Evolutionary conservation across 495 filamentous ascomycete genomes (phyloP).

Genomic region (Lophium mytilinum): DNA sequence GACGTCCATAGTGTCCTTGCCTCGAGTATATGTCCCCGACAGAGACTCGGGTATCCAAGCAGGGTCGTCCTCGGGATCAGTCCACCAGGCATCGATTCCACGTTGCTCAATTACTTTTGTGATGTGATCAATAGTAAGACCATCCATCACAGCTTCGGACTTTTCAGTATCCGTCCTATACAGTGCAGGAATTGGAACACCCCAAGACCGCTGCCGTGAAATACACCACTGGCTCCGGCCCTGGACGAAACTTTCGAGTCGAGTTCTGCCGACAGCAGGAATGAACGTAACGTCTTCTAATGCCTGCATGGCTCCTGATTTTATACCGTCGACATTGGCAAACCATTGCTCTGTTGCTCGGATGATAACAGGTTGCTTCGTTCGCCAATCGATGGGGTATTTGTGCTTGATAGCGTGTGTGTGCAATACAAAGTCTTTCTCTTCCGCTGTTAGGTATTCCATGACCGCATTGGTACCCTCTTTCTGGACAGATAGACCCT

Average conservation of each 20-base stretch:
- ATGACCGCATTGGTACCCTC: slow-evolving; percentile 64
- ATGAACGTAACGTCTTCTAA: slow-evolving; percentile 69
- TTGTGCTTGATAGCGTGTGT: slow-evolving; percentile 72
- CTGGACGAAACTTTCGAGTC: slow-evolving; percentile 75
- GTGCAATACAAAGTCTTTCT: slow-evolving; percentile 45
- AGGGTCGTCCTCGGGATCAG: slow-evolving; percentile 60
- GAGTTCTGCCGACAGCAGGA: slow-evolving; percentile 58
- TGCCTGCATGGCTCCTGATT: slow-evolving; percentile 56
- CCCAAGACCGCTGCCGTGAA: slow-evolving; percentile 95
- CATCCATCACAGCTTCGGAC: slow-evolving; percentile 62
- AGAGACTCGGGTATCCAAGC: slow-evolving; percentile 64
- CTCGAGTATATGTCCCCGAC: slow-evolving; percentile 51
- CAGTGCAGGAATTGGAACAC: slow-evolving; percentile 87
- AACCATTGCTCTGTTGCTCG: slow-evolving; percentile 97
- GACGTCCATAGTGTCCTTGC: slow-evolving; percentile 98
- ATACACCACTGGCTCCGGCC: slow-evolving; percentile 96
- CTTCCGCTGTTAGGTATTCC: slow-evolving; percentile 46
- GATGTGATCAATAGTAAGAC: slow-evolving; percentile 75
- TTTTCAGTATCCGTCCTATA: slow-evolving; percentile 54
- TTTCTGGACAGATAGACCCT: slow-evolving; percentile 53
- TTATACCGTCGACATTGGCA: slow-evolving; percentile 78
- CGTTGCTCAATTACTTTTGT: slow-evolving; percentile 66
- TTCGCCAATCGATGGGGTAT: slow-evolving; percentile 96
- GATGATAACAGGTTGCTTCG: slow-evolving; percentile 83
- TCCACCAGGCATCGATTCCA: slow-evolving; percentile 91